phyloP scores from a whole-genome alignment of 148 eudicot genomes.

The Talinum fruticosum region DNA sequence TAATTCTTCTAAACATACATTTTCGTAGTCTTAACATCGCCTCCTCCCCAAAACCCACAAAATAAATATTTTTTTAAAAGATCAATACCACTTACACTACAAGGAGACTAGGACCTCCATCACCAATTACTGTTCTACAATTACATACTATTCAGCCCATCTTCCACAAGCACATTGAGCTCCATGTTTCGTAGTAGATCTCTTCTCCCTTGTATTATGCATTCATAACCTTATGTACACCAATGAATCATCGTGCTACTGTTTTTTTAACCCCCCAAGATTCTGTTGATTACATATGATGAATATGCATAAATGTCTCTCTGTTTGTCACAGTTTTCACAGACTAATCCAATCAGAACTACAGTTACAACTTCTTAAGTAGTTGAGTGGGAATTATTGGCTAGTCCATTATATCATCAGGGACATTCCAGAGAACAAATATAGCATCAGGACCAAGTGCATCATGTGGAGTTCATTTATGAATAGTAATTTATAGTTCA shows the following conservation, averaged over 20 bases:
- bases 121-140: neutral
- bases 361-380: neutral
- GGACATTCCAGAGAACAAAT: no score
- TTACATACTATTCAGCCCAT: neutral
- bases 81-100: no score
- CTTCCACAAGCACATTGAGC: neutral
- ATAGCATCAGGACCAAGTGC: neutral
- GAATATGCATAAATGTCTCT: neutral
- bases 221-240: no score
- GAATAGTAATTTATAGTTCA: no score
- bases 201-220: neutral
- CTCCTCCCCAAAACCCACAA: no score
- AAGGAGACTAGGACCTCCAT: no score
- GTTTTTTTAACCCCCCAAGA: neutral
- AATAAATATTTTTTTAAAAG: no score
- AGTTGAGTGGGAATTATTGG: no score
- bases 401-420: no score
- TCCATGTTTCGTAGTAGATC: neutral
- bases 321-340: neutral
- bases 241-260: no score
- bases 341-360: neutral
- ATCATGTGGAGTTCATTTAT: neutral
- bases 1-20: no score
- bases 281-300: neutral
- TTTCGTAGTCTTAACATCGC: no score